Percentiles rank a stretch among this genome's conserved stretches.
Evolutionary conservation across 441 rosid species (phyloP).

Genomic region (Gossypium davidsonii): DNA sequence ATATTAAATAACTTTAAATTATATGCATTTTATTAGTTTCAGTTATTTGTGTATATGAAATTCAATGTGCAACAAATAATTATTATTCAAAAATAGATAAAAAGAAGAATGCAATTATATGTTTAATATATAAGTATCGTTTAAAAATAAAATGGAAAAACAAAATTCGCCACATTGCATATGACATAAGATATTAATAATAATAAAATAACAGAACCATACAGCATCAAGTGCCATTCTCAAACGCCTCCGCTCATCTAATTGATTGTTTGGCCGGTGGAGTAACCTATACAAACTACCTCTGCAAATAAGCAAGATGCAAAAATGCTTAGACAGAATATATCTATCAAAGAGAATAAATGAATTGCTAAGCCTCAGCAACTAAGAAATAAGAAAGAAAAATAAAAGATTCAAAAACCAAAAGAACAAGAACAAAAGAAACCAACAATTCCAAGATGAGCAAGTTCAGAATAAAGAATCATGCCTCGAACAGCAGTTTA

Average conservation of each 20-base stretch:
- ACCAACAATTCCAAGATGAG: slow-evolving; percentile 9
- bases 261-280: slow-evolving; percentile 86
- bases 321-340: slow-evolving; percentile 7
- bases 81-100: background rate
- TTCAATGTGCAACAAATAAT: background rate
- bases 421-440: background rate
- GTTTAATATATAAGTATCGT: too few relatives aligned
- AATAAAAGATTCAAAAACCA: background rate
- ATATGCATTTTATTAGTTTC: background rate
- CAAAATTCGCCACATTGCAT: background rate
- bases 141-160: background rate
- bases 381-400: background rate
- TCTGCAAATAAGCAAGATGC: slow-evolving; percentile 54
- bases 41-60: background rate
- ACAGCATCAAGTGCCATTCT: slow-evolving; percentile 98
- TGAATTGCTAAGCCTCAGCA: slow-evolving; percentile 1
- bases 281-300: slow-evolving; percentile 92
- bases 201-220: slow-evolving; percentile 24
- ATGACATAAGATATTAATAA: background rate
- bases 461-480: background rate
- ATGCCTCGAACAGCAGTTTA: background rate
- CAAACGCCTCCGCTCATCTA: slow-evolving; percentile 86
- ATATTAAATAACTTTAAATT: background rate
- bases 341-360: background rate
- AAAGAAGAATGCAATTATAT: background rate